A percentile compares a stretch with the other conserved stretches of the same genome.
phyloP scores from a whole-genome alignment of 305 asterid genomes.

The Petunia hybrid region DNA sequence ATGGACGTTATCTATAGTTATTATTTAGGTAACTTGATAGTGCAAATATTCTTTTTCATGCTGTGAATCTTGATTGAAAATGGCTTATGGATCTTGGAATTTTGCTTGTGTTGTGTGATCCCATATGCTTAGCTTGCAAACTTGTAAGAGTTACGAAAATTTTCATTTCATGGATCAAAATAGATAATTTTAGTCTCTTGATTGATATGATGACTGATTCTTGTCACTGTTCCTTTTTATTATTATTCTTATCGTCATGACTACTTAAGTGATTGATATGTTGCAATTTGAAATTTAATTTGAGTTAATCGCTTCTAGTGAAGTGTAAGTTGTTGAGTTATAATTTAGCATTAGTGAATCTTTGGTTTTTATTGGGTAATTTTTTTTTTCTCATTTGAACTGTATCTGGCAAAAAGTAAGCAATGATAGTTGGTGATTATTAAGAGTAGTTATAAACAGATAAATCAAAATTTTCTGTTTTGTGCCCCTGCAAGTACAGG shows the following conservation, averaged over 20 bases:
- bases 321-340: no score
- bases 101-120: not conserved
- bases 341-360: no score
- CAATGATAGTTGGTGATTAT: not conserved
- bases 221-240: not conserved
- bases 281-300: no score
- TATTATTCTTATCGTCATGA: not conserved
- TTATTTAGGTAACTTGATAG: no score
- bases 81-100: not conserved
- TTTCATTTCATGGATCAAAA: not conserved
- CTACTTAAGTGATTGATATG: not conserved
- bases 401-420: no score
- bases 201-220: not conserved
- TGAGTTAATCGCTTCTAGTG: not conserved
- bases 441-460: no score
- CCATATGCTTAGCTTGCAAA: not conserved
- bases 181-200: not conserved
- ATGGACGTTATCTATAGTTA: no score
- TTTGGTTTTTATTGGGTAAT: no score
- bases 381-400: no score
- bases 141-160: not conserved
- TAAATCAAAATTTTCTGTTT: no score
- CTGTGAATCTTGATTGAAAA: not conserved
- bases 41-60: no score
- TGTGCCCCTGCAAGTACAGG: not conserved